Base-by-base conservation (phyloP, 371 early-diverging fungal genomes). In the Smittium culicis region DNA sequence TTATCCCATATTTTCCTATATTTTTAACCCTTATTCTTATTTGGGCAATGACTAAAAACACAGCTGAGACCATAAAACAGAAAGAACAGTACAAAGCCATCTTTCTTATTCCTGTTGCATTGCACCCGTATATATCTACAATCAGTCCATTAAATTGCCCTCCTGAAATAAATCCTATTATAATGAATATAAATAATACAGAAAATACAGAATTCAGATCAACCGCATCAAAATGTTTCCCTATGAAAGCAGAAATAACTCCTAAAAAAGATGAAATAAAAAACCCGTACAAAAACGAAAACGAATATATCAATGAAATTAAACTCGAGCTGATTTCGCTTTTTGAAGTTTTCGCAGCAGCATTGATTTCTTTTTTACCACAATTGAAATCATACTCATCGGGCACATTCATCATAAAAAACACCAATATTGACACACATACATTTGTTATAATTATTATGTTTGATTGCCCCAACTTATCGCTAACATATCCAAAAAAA, bases 391-490 rank as follows among this genome's bases (percentile, higher is more conserved):
- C 45, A 5, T 45, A 20, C 20, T 5, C 20, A 11, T 20, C 45
- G 5, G 45, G 45, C 20, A 45, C 20, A 11, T 45, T 45, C 45
- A 45, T 45, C 45, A 45, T 45, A 45, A 45, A 45, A 45, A 45
- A 45, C 45, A 59, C 60, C 5, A 25, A 32, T 5, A 25, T 16
- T 5, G 14, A 59, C 5, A n/a, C 60, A n/a, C 28, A 29, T 16
- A 32, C 5, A n/a, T 59, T 59, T 59, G 14, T 16, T 16, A 59
- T n/a, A 59, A 59, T 59, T 29, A 59, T 59, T n/a, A 25, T 32
- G 32, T 59, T 59, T 29, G 32, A 11, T 59, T 59, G 30, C 16
- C 60, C 60, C 28, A 59, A 59, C n/a, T 59, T 59, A n/a, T 59
- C 60, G 60, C 30, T 29, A 29, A 32, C 25, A 27, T 29, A 29